Evolutionary conservation across 2,329 filamentous ascomycete genomes (phyloP).

Genomic region (Fusarium sp.): DNA sequence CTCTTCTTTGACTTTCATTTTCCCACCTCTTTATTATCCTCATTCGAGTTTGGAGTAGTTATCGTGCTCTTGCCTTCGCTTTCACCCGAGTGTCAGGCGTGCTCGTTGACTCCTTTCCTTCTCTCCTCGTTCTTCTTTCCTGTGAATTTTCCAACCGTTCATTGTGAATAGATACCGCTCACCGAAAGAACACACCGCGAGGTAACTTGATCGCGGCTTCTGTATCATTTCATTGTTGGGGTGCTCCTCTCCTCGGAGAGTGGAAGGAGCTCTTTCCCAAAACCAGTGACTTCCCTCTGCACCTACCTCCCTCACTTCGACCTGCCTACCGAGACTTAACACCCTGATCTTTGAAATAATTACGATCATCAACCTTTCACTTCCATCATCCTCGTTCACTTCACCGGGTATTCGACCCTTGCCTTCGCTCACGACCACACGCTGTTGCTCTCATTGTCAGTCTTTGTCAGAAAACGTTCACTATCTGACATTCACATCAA

Average conservation of each 20-base stretch:
- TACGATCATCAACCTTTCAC: neutral
- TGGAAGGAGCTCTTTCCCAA: conserved; percentile 20
- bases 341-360: neutral
- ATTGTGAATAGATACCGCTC: neutral
- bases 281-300: neutral
- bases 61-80: neutral
- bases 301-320: neutral
- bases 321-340: neutral
- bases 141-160: neutral
- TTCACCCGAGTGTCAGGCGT: neutral
- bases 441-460: conserved; percentile 5
- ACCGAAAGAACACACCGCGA: neutral
- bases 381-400: conserved; percentile 14
- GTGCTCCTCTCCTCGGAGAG: neutral
- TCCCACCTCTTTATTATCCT: too few species aligned
- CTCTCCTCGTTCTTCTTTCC: neutral
- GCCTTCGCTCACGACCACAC: conserved; percentile 8
- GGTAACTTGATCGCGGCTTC: neutral
- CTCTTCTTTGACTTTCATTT: neutral
- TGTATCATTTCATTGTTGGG: neutral
- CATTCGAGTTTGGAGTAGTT: neutral
- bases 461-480: conserved; percentile 14
- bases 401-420: neutral
- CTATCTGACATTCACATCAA: conserved; percentile 19
- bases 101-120: neutral